A percentile compares a stretch with the other conserved stretches of the same genome.
phyloP scores from a whole-genome alignment of 345 rosid genomes.

The Lepidium aucheri region DNA sequence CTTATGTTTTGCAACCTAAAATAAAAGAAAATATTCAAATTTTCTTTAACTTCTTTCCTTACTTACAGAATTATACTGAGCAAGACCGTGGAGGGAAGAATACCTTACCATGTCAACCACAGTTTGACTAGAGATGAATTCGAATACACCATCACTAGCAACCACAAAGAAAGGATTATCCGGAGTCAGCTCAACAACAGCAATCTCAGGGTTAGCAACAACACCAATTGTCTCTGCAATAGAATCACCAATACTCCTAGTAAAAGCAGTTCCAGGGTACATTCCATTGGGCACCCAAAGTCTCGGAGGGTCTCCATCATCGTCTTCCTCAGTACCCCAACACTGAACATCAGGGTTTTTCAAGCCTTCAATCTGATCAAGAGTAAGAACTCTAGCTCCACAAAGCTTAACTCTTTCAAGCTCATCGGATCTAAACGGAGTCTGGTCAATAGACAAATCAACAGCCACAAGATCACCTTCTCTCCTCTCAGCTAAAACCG shows the following conservation, averaged over 20 bases:
- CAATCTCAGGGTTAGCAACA: slow-evolving; percentile 92
- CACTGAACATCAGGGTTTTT: slow-evolving; percentile 91
- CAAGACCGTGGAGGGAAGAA: slow-evolving; percentile 24
- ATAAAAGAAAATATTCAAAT: neutral
- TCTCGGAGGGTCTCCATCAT: slow-evolving; percentile 98
- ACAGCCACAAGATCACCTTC: slow-evolving; percentile 74
- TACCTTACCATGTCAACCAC: slow-evolving; percentile 98
- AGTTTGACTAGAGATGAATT: slow-evolving; percentile 88
- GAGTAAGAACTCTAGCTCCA: slow-evolving; percentile 90
- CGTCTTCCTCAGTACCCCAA: slow-evolving; percentile 94
- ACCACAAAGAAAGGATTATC: slow-evolving; percentile 87
- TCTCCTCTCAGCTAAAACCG: slow-evolving; percentile 75
- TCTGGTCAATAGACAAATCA: slow-evolving; percentile 90
- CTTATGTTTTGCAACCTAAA: slow-evolving; percentile 82
- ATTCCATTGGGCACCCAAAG: slow-evolving; percentile 92
- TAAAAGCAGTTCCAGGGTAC: slow-evolving; percentile 99
- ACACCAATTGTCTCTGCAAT: slow-evolving; percentile 93
- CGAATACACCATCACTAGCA: slow-evolving; percentile 99
- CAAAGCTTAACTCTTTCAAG: slow-evolving; percentile 77
- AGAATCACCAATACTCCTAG: slow-evolving; percentile 92
- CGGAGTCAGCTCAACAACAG: slow-evolving; percentile 71
- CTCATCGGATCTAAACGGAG: slow-evolving; percentile 84
- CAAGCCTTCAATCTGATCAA: slow-evolving; percentile 97
- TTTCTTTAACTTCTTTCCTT: neutral
- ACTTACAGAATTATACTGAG: neutral